phyloP scores from a whole-genome alignment of 2,329 filamentous ascomycete genomes.

The Beauveria scarabaeidicola region DNA sequence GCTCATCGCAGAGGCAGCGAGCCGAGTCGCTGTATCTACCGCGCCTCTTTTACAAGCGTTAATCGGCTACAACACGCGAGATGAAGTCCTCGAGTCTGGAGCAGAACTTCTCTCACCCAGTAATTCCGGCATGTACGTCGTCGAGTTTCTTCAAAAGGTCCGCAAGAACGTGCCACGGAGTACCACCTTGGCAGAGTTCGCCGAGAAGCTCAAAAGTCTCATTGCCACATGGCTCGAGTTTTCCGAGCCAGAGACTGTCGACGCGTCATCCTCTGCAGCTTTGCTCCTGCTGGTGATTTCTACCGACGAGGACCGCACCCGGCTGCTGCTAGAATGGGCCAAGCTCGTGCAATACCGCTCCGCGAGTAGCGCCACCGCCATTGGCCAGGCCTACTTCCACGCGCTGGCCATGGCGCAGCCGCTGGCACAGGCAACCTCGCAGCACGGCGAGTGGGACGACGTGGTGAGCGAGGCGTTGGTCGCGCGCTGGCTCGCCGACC shows the following conservation, averaged over 20 bases:
- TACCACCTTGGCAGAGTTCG: conserved; percentile 16
- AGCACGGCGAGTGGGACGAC: conserved; percentile 18
- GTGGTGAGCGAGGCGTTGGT: conserved; percentile 37
- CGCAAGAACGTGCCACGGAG: conserved; percentile 6
- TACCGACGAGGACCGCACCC: conserved; percentile 24
- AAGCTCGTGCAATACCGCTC: conserved; percentile 29
- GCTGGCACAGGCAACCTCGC: conserved; percentile 21
- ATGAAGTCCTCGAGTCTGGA: conserved; percentile 16
- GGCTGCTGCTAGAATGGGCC: conserved; percentile 39
- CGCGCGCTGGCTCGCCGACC: conserved; percentile 44
- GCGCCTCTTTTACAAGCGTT: conserved; percentile 39
- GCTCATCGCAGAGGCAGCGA: conserved; percentile 53
- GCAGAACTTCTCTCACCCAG: conserved; percentile 18
- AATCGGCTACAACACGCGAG: conserved; percentile 15
- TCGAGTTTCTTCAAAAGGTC: conserved; percentile 17
- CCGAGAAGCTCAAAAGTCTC: conserved; percentile 22
- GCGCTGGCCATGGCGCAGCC: conserved; percentile 44
- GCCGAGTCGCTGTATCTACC: conserved; percentile 47
- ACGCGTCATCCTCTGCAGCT: conserved; percentile 41
- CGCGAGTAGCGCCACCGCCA: conserved; percentile 25
- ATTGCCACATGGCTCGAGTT: conserved; percentile 40
- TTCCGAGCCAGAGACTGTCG: conserved; percentile 42
- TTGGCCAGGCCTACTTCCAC: conserved; percentile 44
- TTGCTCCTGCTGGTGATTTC: conserved; percentile 41
- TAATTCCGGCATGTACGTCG: conserved; percentile 15